A percentile compares a stretch with the other conserved stretches of the same genome.
phyloP scores from a whole-genome alignment of 129 eudicot species.

The Saposhnikovia divaricata region DNA sequence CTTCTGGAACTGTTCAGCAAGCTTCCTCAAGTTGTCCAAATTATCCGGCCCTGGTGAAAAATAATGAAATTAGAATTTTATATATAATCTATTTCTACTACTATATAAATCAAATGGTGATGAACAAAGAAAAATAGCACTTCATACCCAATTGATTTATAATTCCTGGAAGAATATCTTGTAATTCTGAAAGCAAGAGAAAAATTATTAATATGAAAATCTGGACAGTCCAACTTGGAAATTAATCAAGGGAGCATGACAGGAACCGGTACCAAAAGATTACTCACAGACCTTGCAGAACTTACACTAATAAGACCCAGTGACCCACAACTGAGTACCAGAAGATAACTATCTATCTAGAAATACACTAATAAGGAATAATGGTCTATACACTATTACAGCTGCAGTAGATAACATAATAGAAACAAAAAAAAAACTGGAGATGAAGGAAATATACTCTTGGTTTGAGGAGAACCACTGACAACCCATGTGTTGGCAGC shows the following conservation, averaged over 20 bases:
- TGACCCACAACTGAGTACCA: not conserved
- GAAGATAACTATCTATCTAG: not conserved
- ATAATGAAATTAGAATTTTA: not conserved
- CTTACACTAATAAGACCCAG: not conserved
- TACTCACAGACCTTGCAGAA: not conserved
- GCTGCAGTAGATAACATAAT: not conserved
- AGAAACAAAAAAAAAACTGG: not conserved
- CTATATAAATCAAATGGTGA: not conserved
- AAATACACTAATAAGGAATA: not conserved
- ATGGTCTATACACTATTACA: not conserved
- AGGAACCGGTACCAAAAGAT: not conserved
- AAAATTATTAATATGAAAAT: not conserved
- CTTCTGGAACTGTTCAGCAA: slow-evolving; percentile 75
- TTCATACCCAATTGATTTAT: slow-evolving; percentile 73
- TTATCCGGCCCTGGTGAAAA: slow-evolving; percentile 66
- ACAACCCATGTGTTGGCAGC: slow-evolving; percentile 95
- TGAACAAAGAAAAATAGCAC: not conserved
- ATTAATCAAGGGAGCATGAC: not conserved
- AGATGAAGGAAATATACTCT: slow-evolving; percentile 39
- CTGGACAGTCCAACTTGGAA: not conserved
- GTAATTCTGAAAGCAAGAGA: slow-evolving; percentile 41
- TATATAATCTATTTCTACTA: not conserved
- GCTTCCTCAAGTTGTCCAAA: slow-evolving; percentile 68
- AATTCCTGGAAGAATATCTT: slow-evolving; percentile 63
- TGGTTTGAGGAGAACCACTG: slow-evolving; percentile 78